Evolutionary conservation across 2,329 filamentous ascomycete species (phyloP).

Genomic region (Dryadomyces sulphureus): DNA sequence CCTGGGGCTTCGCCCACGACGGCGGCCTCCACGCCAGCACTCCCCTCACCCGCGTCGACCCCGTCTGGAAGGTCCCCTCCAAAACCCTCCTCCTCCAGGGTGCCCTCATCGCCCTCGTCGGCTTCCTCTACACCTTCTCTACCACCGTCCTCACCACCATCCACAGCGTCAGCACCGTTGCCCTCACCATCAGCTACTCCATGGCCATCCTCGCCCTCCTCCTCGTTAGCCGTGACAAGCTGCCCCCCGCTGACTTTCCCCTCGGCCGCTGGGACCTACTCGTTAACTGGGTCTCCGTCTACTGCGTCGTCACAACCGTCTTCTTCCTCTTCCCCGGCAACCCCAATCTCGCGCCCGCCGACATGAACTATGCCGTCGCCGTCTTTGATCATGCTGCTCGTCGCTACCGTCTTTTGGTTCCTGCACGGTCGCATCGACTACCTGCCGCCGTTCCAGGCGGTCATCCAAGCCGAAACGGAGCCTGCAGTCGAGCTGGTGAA

Average conservation of each 20-base stretch:
- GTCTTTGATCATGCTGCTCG: conserved; percentile 10
- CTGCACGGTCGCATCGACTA: conserved; percentile 7
- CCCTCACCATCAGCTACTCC: conserved; percentile 2
- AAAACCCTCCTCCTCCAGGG: background rate
- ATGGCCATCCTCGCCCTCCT: background rate
- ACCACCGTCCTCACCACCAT: conserved; percentile 3
- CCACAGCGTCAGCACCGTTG: conserved; percentile 3
- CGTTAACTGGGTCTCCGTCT: conserved; percentile 9
- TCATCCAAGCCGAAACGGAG: background rate
- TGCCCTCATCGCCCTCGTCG: background rate
- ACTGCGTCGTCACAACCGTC: conserved; percentile 9
- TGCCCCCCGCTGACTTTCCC: conserved; percentile 18
- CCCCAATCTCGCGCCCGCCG: conserved; percentile 6
- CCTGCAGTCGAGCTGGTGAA: no score
- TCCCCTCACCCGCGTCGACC: background rate
- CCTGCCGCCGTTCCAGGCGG: background rate
- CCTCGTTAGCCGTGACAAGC: background rate
- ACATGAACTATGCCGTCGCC: conserved; percentile 11
- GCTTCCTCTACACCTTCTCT: conserved; percentile 1
- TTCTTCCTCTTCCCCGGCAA: conserved; percentile 10
- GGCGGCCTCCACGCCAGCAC: background rate
- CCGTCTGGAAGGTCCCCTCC: background rate
- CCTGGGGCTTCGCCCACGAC: conserved; percentile 3
- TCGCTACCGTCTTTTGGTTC: conserved; percentile 9
- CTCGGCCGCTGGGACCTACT: conserved; percentile 15